These are phyloP conservation scores for Euphorbia schlechtendalii DNA, from an alignment of 441 rosid genomes.

Conservation along the genomic window DNA sequence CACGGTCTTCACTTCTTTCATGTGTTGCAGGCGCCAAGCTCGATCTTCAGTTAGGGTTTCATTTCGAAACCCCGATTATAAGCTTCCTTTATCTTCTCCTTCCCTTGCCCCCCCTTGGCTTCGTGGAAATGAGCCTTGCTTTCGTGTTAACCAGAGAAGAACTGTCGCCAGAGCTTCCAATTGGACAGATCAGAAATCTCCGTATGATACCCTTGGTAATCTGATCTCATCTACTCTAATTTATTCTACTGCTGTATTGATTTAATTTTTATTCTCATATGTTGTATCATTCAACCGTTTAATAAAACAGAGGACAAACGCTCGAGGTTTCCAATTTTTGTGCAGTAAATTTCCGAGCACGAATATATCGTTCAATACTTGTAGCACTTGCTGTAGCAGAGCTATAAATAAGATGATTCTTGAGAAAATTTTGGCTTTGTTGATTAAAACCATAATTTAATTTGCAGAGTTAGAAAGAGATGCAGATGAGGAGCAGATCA, in stretches of 20 bases:
- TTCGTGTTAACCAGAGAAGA: constrained; percentile 53
- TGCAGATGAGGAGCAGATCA: constrained; percentile 81
- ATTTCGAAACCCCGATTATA: constrained; percentile 32
- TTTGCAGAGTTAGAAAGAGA: constrained; percentile 67
- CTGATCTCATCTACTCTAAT: background rate
- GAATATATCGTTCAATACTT: background rate
- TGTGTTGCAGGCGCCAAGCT: constrained; percentile 37
- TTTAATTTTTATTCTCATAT: background rate
- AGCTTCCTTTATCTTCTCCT: constrained; percentile 34
- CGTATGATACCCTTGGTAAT: constrained; percentile 89
- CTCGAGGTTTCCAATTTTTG: background rate
- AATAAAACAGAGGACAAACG: constrained; percentile 6
- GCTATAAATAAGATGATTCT: background rate
- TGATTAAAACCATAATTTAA: constrained; percentile 4
- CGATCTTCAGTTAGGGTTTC: constrained; percentile 51
- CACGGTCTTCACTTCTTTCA: constrained; percentile 46
- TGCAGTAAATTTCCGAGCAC: background rate
- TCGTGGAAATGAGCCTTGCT: constrained; percentile 35
- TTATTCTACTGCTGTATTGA: background rate
- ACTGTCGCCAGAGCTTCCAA: constrained; percentile 52
- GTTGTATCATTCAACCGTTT: background rate
- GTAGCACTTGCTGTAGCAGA: background rate
- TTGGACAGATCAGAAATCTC: constrained; percentile 72
- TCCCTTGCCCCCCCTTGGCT: constrained; percentile 36
- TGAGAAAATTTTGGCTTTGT: background rate